These are phyloP conservation scores for Roridomyces roridus DNA, from an alignment of 768 basidiomycete genomes.

Conservation along the genomic window DNA sequence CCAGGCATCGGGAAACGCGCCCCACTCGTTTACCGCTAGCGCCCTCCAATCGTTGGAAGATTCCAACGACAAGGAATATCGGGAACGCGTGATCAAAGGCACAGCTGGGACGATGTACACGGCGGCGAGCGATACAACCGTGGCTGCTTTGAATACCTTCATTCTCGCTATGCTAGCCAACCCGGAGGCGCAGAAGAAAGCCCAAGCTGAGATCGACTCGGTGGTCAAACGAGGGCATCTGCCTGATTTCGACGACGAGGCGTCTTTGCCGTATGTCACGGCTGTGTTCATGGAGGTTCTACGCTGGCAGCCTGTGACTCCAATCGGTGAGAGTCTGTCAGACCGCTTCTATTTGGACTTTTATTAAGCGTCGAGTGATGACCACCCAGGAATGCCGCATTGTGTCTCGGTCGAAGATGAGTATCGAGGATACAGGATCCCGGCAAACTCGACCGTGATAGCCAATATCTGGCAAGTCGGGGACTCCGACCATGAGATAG, in stretches of 20 bases:
- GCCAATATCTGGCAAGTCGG: conserved; percentile 27
- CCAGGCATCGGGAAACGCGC: conserved; percentile 15
- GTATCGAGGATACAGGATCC: conserved; percentile 42
- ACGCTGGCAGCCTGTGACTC: conserved; percentile 41
- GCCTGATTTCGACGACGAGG: conserved; percentile 39
- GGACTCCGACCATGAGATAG: too few species aligned
- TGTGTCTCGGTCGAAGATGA: conserved; percentile 35
- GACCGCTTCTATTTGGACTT: too few species aligned
- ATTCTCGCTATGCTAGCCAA: conserved; percentile 43
- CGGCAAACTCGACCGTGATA: conserved; percentile 31
- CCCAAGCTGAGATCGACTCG: conserved; percentile 45
- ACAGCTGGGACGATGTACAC: conserved; percentile 3
- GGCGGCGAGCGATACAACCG: conserved; percentile 42
- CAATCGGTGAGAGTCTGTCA: too few species aligned
- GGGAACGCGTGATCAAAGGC: conserved; percentile 6
- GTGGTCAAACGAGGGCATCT: conserved; percentile 40
- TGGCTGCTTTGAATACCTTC: conserved; percentile 40
- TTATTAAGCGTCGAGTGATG: too few species aligned
- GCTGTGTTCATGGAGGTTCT: conserved; percentile 43
- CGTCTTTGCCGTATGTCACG: conserved; percentile 40
- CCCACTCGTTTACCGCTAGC: conserved; percentile 11
- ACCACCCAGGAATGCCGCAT: conserved; percentile 34
- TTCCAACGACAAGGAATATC: conserved; percentile 4
- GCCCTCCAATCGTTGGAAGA: conserved; percentile 1
- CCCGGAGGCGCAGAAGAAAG: conserved; percentile 42